Evolutionary conservation across 2,329 filamentous ascomycete genomes (phyloP).

Genomic region (Neodidymelliopsis sp.): DNA sequence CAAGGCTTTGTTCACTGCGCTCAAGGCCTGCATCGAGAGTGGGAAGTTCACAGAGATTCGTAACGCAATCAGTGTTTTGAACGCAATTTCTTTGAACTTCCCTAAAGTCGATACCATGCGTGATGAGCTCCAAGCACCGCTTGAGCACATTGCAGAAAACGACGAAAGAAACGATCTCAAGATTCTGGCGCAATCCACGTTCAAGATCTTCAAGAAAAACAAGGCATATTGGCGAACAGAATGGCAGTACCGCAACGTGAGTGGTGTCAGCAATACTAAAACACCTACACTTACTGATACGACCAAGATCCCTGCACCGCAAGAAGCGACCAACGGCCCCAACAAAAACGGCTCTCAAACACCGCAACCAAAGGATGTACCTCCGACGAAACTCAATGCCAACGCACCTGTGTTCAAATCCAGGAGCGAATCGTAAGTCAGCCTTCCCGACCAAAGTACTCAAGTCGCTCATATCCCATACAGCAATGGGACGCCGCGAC

Average conservation of each 20-base stretch:
- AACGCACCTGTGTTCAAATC: constrained; percentile 72
- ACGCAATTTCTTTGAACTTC: constrained; percentile 80
- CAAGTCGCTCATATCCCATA: constrained; percentile 23
- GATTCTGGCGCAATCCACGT: constrained; percentile 74
- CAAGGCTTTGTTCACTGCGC: constrained; percentile 76
- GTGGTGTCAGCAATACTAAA: constrained; percentile 29
- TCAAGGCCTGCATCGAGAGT: constrained; percentile 81
- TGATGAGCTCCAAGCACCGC: constrained; percentile 68
- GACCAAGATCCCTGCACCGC: constrained; percentile 30
- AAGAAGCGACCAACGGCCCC: constrained; percentile 38
- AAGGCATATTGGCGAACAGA: constrained; percentile 76
- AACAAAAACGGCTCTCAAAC: constrained; percentile 44
- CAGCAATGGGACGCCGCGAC: constrained; percentile 43
- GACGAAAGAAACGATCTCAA: constrained; percentile 76
- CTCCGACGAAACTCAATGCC: constrained; percentile 57
- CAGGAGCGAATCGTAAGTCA: constrained; percentile 40
- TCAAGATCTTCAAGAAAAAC: constrained; percentile 72
- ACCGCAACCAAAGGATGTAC: constrained; percentile 51
- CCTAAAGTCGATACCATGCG: constrained; percentile 92
- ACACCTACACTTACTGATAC: constrained; percentile 18
- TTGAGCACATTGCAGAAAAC: constrained; percentile 65
- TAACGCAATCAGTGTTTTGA: constrained; percentile 90
- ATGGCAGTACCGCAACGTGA: constrained; percentile 74
- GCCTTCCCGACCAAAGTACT: neutral
- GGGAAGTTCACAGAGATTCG: constrained; percentile 97